Conservation (phyloP, 1,139 yeast genomes). For the Magnusiomyces sp. region DNA sequence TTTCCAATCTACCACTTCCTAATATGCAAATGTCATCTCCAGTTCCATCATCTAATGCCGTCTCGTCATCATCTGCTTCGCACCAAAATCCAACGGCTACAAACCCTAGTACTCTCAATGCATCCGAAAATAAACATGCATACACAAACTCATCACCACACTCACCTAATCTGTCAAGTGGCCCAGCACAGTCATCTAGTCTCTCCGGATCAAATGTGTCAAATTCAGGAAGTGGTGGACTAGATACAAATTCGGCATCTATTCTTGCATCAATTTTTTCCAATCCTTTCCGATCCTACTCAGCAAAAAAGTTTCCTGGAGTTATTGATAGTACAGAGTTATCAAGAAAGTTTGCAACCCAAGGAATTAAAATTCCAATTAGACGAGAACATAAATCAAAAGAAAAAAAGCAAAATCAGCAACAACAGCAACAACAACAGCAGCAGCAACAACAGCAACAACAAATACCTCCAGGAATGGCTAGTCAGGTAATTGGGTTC, state of each 20-base stretch:
- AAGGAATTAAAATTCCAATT: slow-evolving; percentile 39
- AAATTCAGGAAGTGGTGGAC: not conserved
- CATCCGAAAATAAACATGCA: not conserved
- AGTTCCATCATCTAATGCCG: not conserved
- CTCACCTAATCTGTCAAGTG: too few relatives aligned
- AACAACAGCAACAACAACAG: too few relatives aligned
- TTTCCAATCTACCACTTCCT: not conserved
- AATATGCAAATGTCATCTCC: not conserved
- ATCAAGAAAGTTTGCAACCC: slow-evolving; percentile 37
- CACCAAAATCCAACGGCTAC: slow-evolving; percentile 1
- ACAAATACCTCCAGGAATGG: too few relatives aligned
- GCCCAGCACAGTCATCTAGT: too few relatives aligned
- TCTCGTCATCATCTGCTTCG: slow-evolving; percentile 4
- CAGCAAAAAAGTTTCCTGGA: slow-evolving; percentile 40
- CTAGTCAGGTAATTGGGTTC: too few relatives aligned
- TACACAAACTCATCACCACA: slow-evolving; percentile 1
- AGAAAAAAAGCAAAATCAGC: slow-evolving; percentile 6
- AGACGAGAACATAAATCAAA: slow-evolving; percentile 22
- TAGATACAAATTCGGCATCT: slow-evolving; percentile 24
- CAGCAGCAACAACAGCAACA: too few relatives aligned
- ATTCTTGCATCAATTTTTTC: slow-evolving; percentile 31
- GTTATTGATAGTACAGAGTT: slow-evolving; percentile 37
- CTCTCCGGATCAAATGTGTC: not conserved
- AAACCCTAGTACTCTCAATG: slow-evolving; percentile 4
- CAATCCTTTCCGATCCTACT: slow-evolving; percentile 33